Percentiles rank a stretch among this genome's conserved stretches.
Evolutionary conservation across 2,329 filamentous ascomycete species (phyloP).

Genomic region (Colletotrichum melonis): DNA sequence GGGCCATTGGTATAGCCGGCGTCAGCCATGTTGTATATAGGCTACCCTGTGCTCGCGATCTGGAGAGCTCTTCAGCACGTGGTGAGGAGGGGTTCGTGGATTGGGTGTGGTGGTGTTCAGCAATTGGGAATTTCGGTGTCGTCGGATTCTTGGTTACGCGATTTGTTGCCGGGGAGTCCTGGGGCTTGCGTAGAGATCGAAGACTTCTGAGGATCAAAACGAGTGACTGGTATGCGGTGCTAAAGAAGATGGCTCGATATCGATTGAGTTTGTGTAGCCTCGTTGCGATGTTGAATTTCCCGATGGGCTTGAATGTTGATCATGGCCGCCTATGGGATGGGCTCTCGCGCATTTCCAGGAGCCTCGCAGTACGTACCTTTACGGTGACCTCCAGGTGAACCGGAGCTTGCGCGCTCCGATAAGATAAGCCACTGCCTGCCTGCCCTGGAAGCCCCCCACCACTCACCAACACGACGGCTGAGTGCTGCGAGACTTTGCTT

Average conservation of each 20-base stretch:
- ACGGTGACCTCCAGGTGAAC: too few relatives aligned
- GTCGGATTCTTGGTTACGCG: background rate
- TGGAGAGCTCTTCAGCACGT: background rate
- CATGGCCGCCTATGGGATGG: background rate
- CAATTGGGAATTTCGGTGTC: background rate
- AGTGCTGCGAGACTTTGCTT: too few relatives aligned
- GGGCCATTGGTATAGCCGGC: constrained; percentile 4
- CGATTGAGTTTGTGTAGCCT: background rate
- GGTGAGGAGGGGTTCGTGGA: background rate
- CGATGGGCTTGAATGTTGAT: constrained; percentile 5
- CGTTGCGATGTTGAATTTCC: background rate
- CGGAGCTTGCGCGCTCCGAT: background rate
- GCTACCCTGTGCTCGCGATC: background rate
- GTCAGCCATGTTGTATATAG: constrained; percentile 10
- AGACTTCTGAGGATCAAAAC: background rate
- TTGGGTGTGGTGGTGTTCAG: background rate
- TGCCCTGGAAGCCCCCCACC: background rate
- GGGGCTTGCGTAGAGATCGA: too few relatives aligned
- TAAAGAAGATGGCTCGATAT: background rate
- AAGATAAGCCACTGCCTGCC: constrained; percentile 15
- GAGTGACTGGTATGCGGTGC: background rate
- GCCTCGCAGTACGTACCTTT: constrained; percentile 21
- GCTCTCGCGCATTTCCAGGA: background rate
- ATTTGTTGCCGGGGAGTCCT: background rate
- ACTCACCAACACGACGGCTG: background rate